These are phyloP conservation scores for Diaporthe capsici DNA, from an alignment of 2,329 filamentous ascomycete species.

Conservation along the genomic window DNA sequence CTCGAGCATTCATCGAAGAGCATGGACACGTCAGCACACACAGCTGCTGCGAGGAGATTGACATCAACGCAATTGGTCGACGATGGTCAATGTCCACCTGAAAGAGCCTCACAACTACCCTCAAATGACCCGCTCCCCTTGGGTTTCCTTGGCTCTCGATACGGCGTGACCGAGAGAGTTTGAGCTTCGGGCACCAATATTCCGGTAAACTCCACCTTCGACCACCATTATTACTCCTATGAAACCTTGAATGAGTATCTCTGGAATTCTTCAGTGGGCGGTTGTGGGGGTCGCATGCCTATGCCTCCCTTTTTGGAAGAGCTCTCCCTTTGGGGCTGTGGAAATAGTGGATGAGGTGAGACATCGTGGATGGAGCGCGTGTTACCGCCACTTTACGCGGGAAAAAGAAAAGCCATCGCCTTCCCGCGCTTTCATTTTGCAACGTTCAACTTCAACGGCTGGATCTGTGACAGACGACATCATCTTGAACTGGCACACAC, in stretches of 20 bases:
- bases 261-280: neutral
- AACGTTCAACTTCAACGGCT: conserved; percentile 10
- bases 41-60: neutral
- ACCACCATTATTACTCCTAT: neutral
- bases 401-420: neutral
- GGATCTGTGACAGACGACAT: neutral
- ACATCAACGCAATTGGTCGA: neutral
- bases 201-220: neutral
- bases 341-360: neutral
- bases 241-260: neutral
- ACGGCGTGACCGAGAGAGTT: neutral
- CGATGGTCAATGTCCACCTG: neutral
- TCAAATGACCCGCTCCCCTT: conserved; percentile 5
- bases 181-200: neutral
- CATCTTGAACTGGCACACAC: neutral
- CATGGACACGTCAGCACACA: conserved; percentile 6
- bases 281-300: neutral
- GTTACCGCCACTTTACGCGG: neutral
- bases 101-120: neutral
- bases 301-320: neutral
- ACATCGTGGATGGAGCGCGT: neutral
- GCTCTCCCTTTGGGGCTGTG: neutral
- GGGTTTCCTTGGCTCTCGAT: neutral
- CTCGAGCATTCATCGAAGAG: neutral
- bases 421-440: conserved; percentile 1